A percentile compares a stretch with the other conserved stretches of the same genome.
These are phyloP conservation scores for Stagonosporopsis tanaceti DNA, from an alignment of 2,329 filamentous ascomycete species.

Conservation along the genomic window DNA sequence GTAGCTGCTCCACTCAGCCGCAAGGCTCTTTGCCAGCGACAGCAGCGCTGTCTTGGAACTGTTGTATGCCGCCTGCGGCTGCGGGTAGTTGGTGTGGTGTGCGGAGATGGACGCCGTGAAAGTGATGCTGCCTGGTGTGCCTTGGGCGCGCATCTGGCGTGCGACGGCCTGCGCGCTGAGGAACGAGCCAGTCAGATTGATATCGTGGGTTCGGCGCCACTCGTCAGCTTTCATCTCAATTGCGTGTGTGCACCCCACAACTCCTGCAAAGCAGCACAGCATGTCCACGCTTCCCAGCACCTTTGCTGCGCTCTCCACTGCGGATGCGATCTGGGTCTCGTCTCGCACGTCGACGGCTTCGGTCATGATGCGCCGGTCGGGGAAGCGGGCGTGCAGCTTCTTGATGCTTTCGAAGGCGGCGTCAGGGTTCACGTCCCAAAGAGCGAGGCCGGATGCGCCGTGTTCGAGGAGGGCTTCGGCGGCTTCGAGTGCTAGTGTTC, in stretches of 20 bases:
- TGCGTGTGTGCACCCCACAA: slow-evolving; percentile 69
- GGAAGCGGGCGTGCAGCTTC: slow-evolving; percentile 63
- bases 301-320: slow-evolving; percentile 47
- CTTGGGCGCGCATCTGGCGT: slow-evolving; percentile 48
- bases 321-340: slow-evolving; percentile 55
- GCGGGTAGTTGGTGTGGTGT: slow-evolving; percentile 74
- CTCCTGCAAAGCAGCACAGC: slow-evolving; percentile 71
- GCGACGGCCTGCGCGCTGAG: slow-evolving; percentile 72
- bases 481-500: slow-evolving; percentile 66
- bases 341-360: slow-evolving; percentile 68
- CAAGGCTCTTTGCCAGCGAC: slow-evolving; percentile 69
- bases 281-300: slow-evolving; percentile 63
- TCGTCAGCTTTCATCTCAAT: slow-evolving; percentile 65
- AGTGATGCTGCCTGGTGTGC: slow-evolving; percentile 67
- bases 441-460: slow-evolving; percentile 64
- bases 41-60: slow-evolving; percentile 73
- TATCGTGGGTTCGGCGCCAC: slow-evolving; percentile 71
- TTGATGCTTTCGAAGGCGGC: slow-evolving; percentile 54
- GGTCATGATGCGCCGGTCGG: slow-evolving; percentile 59
- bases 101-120: slow-evolving; percentile 74
- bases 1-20: slow-evolving; percentile 75
- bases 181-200: slow-evolving; percentile 77
- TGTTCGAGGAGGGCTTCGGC: slow-evolving; percentile 73
- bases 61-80: slow-evolving; percentile 77
- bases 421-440: slow-evolving; percentile 66